Percentiles rank a stretch among this genome's conserved stretches.
Conservation (phyloP, 257 asterid genomes). For the Echium plantagineum region DNA sequence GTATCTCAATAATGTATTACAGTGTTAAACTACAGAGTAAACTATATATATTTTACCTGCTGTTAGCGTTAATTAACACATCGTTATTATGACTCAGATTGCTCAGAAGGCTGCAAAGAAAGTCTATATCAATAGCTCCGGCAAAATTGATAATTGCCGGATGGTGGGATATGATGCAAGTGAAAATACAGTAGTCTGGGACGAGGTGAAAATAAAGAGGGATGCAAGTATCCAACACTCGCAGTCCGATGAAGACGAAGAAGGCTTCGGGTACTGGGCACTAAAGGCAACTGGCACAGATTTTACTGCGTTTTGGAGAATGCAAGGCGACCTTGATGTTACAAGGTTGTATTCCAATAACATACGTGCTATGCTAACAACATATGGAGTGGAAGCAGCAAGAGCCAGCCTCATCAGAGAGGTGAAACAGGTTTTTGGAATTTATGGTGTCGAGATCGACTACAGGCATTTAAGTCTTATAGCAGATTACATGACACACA, state of each 20-base stretch:
- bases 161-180: slow-evolving; percentile 70
- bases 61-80: not conserved
- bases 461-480: slow-evolving; percentile 76
- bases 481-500: slow-evolving; percentile 80
- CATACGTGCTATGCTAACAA: slow-evolving; percentile 48
- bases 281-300: slow-evolving; percentile 78
- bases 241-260: slow-evolving; percentile 18
- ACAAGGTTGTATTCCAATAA: slow-evolving; percentile 67
- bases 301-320: slow-evolving; percentile 61
- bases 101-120: slow-evolving; percentile 75
- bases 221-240: slow-evolving; percentile 13
- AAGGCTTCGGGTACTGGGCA: slow-evolving; percentile 48
- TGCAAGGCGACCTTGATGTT: slow-evolving; percentile 62
- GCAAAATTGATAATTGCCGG: slow-evolving; percentile 62
- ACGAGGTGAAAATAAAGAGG: slow-evolving; percentile 30
- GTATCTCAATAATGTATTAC: slow-evolving; percentile 20
- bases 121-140: slow-evolving; percentile 53
- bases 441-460: slow-evolving; percentile 83
- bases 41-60: too few relatives aligned
- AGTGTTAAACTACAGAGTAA: not conserved
- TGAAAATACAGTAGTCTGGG: slow-evolving; percentile 81
- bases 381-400: slow-evolving; percentile 92
- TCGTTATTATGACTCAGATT: slow-evolving; percentile 31
- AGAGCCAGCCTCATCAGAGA: slow-evolving; percentile 69
- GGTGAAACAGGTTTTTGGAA: slow-evolving; percentile 73